Percentiles rank a stretch among this genome's conserved stretches.
These are phyloP conservation scores for Dictyostelium citrinum DNA, from an alignment of 78 protist genomes.

Conservation along the genomic window DNA sequence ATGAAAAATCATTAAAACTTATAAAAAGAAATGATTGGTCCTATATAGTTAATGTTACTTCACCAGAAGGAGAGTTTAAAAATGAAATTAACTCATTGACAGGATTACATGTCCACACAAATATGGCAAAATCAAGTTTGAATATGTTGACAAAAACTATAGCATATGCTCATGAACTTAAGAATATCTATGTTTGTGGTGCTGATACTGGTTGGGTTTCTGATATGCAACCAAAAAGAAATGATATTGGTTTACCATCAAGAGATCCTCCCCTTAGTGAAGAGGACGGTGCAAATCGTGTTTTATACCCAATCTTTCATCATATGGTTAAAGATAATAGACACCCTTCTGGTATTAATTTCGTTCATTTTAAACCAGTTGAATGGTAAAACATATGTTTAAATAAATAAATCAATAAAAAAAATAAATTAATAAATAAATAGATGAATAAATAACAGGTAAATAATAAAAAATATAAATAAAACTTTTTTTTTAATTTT, in stretches of 20 bases:
- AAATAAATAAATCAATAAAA: background rate
- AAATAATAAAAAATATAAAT: background rate
- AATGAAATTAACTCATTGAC: conserved; percentile 62
- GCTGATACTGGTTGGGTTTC: conserved; percentile 88
- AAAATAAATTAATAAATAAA: background rate
- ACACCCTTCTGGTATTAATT: background rate
- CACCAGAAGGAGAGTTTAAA: conserved; percentile 93
- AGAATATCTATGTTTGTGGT: conserved; percentile 82
- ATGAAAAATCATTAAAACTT: background rate
- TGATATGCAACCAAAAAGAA: conserved; percentile 29
- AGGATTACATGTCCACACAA: conserved; percentile 96
- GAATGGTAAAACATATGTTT: background rate
- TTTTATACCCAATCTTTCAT: conserved; percentile 88
- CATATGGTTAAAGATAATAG: background rate
- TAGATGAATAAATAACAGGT: background rate
- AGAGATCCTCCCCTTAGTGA: conserved; percentile 87
- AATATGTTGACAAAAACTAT: conserved; percentile 96
- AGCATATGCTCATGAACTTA: conserved; percentile 71
- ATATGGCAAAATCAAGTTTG: conserved; percentile 96
- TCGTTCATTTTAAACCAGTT: background rate
- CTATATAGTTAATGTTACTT: conserved; percentile 92
- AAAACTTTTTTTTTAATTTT: background rate
- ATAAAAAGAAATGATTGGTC: background rate
- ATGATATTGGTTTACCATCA: background rate
- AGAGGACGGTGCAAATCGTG: conserved; percentile 94